Evolutionary conservation across 1,284 basidiomycete species (phyloP).

Genomic region (Bothia castanella): DNA sequence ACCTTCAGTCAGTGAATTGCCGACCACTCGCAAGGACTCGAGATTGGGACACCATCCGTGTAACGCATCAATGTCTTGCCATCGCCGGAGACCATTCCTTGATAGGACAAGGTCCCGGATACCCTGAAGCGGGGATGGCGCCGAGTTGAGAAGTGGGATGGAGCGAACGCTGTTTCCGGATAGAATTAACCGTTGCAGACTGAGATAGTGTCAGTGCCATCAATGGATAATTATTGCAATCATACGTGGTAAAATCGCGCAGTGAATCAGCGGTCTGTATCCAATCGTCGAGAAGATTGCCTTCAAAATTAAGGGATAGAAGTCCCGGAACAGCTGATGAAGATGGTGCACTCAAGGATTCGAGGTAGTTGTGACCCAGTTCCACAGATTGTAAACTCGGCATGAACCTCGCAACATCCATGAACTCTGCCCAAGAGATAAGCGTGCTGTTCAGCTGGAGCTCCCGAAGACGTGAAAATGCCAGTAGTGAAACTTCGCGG

Average conservation of each 20-base stretch:
- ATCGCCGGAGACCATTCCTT: slow-evolving; percentile 56
- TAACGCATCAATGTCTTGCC: slow-evolving; percentile 71
- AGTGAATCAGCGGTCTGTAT: slow-evolving; percentile 47
- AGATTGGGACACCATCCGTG: slow-evolving; percentile 62
- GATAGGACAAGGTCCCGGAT: slow-evolving; percentile 64
- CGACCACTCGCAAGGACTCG: slow-evolving; percentile 52
- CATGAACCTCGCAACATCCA: slow-evolving; percentile 51
- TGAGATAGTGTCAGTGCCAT: slow-evolving; percentile 17
- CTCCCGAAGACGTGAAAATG: slow-evolving; percentile 59
- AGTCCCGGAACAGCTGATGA: slow-evolving; percentile 35
- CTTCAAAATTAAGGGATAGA: slow-evolving; percentile 69
- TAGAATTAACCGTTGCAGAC: slow-evolving; percentile 57
- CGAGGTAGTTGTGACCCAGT: slow-evolving; percentile 72
- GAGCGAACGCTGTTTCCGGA: slow-evolving; percentile 57
- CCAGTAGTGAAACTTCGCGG: slow-evolving; percentile 31
- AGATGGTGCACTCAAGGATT: slow-evolving; percentile 32
- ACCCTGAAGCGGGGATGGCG: slow-evolving; percentile 26
- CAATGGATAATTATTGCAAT: slow-evolving; percentile 7
- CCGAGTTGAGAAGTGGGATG: slow-evolving; percentile 43
- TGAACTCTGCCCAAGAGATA: slow-evolving; percentile 68
- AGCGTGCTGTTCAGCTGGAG: slow-evolving; percentile 76
- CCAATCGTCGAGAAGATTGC: slow-evolving; percentile 68
- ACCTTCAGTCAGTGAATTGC: slow-evolving; percentile 64
- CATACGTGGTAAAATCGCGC: slow-evolving; percentile 48
- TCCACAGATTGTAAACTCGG: slow-evolving; percentile 63